Evolutionary conservation across 1,139 yeast genomes (phyloP), one percentile per base, ranked within the genome.

Genomic region (Pichia sp.): DNA sequence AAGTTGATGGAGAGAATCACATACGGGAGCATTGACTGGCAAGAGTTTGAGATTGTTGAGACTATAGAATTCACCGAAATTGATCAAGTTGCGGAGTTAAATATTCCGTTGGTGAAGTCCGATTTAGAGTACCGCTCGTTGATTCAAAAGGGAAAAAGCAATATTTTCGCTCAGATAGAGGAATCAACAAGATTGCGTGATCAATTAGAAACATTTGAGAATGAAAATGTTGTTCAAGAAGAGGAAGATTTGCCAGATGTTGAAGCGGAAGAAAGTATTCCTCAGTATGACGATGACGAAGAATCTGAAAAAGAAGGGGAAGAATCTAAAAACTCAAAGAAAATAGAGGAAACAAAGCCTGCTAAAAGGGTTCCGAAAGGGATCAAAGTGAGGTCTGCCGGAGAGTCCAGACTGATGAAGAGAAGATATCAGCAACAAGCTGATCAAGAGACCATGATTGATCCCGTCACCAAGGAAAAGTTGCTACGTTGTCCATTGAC

Each of bases 1-100:
- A 30, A 48, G 13, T 58, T 55, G 58, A 70, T 69, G 49, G 76
- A 76, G 49, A 68, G 73, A 58, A 54, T 80, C 26, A 82, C 79
- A 46, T 87, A 76, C 68, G 91, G 95, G 0, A 79, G 85, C 30
- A 84, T 89, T 25, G 91, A 91, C 67, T 93, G 99, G 99, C 84
- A 84, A 55, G 88, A 87, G 56, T 90, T 90, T 63, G 72, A 76
- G 1, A 73, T 89, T 18, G 86, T 87, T 3, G 90, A 84, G 47
- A 81, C 84, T 1, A 74, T 89, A 12, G 80, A 77, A 50, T 85
- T 90, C 61, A 82, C 80, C 39, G 83, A 81, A 2, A 73, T 82
- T 1, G 96, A 88, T 65, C 74, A 75, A 51, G 82, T 78, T 16
- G 76, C 78, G 8, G 85, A 80, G 49, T 70, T 86, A 52, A 80